A percentile compares a stretch with the other conserved stretches of the same genome.
These are phyloP conservation scores for Aspergillus pseudoviridinutans DNA, from an alignment of 2,329 filamentous ascomycete species.

Conservation along the genomic window DNA sequence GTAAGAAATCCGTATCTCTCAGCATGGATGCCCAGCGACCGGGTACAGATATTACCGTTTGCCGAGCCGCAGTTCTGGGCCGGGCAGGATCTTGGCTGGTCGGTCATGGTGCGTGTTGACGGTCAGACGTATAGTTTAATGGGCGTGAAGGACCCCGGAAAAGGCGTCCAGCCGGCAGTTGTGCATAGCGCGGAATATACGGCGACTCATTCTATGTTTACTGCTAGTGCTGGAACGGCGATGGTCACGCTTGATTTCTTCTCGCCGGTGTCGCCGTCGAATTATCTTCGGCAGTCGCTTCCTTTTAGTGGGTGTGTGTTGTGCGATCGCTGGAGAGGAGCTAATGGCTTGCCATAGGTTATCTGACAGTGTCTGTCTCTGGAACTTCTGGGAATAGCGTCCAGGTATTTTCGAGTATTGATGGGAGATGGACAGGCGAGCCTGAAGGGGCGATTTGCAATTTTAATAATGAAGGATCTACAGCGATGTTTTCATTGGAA, in stretches of 20 bases:
- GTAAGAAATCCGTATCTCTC: conserved; percentile 44
- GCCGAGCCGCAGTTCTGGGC: conserved; percentile 43
- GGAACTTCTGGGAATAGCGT: conserved; percentile 24
- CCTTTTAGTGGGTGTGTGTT: conserved; percentile 33
- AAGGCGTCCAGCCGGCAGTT: conserved; percentile 28
- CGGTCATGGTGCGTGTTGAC: conserved; percentile 40
- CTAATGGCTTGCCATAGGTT: conserved; percentile 25
- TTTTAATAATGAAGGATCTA: conserved; percentile 21
- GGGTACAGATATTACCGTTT: conserved; percentile 33
- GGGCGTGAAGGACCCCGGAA: conserved; percentile 29
- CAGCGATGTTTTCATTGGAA: conserved; percentile 31
- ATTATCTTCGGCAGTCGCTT: conserved; percentile 42
- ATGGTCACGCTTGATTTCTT: conserved; percentile 42
- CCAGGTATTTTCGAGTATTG: conserved; percentile 43
- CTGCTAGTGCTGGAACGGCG: conserved; percentile 33
- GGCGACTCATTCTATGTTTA: conserved; percentile 41
- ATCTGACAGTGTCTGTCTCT: conserved; percentile 37
- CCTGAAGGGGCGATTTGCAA: conserved; percentile 18
- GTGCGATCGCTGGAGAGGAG: not conserved
- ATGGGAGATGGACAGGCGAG: conserved; percentile 42
- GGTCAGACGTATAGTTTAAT: conserved; percentile 41
- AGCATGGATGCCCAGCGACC: conserved; percentile 42
- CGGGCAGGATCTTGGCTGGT: conserved; percentile 41
- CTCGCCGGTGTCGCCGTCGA: conserved; percentile 41
- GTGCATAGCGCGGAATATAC: conserved; percentile 38